Percentiles rank a stretch among this genome's conserved stretches.
phyloP scores from a whole-genome alignment of 805 yeast species.

The Hermanozyma aechmeae region DNA sequence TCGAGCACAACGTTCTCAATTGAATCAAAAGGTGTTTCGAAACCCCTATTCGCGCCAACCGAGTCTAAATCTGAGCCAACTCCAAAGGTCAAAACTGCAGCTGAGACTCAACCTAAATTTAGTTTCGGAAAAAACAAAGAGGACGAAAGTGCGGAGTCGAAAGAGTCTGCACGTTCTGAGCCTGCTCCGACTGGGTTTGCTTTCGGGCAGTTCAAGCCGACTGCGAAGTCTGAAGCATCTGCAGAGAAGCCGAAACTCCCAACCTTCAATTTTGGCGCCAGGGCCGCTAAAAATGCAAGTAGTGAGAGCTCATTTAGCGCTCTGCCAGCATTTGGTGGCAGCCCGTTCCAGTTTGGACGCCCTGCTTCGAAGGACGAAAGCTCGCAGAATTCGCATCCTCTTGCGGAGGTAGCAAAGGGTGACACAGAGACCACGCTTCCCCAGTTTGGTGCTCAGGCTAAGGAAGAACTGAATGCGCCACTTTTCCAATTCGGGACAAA shows the following conservation, averaged over 20 bases:
- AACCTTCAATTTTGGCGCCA: not conserved
- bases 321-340: too few species aligned
- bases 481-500: too few species aligned
- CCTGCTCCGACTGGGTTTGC: not conserved
- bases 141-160: not conserved
- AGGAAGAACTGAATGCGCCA: too few species aligned
- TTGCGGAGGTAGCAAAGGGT: not conserved
- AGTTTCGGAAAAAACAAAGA: not conserved
- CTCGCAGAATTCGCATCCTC: not conserved
- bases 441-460: not conserved
- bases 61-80: too few species aligned
- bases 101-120: not conserved
- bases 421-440: not conserved
- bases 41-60: too few species aligned
- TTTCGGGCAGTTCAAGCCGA: not conserved
- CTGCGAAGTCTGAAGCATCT: not conserved
- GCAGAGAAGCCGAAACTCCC: not conserved
- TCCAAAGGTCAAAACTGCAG: constrained; percentile 1
- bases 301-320: too few species aligned
- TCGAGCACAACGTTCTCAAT: too few species aligned
- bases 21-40: too few species aligned
- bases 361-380: not conserved
- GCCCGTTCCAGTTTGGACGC: not conserved
- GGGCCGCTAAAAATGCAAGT: not conserved
- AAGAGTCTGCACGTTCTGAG: not conserved